Base-by-base conservation (phyloP, 2,329 filamentous ascomycete species). In the Trichoderma afroharzianum region DNA sequence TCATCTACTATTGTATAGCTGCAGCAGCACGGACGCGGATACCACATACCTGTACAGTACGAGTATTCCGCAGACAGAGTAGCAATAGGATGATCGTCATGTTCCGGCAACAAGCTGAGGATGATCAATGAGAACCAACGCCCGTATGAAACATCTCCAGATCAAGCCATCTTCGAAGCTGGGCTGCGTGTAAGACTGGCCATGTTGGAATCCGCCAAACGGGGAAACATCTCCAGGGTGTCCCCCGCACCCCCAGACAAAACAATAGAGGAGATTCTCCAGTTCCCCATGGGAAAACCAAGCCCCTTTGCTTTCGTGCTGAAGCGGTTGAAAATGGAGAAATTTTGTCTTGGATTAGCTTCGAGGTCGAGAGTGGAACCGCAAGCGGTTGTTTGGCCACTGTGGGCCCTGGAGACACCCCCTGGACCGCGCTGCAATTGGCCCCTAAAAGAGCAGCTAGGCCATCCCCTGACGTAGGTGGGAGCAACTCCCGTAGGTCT, bases 401-500 rank as follows among this genome's bases (percentile, higher is more conserved):
- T 61, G 59, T 43, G 58, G 68, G 47, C 30, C 68, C 53, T 43
- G 58, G 14, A 30, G 5, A 15, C 7, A 8, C 68, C 68, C 68
- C 68, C 59, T 63, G 32, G 30, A 32, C 21, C n/a, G 47, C 68
- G 62, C 70, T 70, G 63, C 36, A 68, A 69, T 59, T 53, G 58
- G 39, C 70, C 70, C 33, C 70, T 70, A 47, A 28, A 71, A 58
- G 43, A 55, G 30, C 26, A 57, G 58, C 70, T n/a, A 26, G 57
- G 57, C 18, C 14, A 30, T 33, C 28, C 55, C 70, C 58, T 71
- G 70, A 71, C 70, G 70, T 71, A 71, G 70, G 70, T 61, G 63
- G 24, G 32, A 58, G 57, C 63, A 53, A 68, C 64, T 71, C 63
- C 70, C 70, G 70, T 55, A 53, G 30, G 33, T 36, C 33, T 36